A percentile compares a stretch with the other conserved stretches of the same genome.
phyloP scores from a whole-genome alignment of 169 alveolate species.

The Eimeria necatrix region DNA sequence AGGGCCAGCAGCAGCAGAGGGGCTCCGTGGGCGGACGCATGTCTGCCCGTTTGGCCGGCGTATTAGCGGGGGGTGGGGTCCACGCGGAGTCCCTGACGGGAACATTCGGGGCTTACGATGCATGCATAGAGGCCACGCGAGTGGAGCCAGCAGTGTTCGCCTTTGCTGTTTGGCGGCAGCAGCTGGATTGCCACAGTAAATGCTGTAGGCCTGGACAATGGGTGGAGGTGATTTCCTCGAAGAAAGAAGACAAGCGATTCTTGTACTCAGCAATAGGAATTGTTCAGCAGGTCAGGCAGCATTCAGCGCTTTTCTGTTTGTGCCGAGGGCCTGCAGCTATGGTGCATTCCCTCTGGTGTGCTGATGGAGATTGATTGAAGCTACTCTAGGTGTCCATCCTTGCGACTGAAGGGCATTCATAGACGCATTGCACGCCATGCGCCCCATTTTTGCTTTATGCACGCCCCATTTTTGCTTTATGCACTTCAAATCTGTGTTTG shows the following conservation, averaged over 20 bases:
- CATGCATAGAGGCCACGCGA: constrained; percentile 25
- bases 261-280: constrained; percentile 5
- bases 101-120: constrained; percentile 35
- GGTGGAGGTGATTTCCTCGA: neutral
- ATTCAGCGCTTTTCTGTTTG: neutral
- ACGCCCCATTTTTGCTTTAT: no score
- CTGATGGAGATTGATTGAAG: neutral
- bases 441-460: no score
- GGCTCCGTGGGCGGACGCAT: neutral
- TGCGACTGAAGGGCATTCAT: no score
- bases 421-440: no score
- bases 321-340: neutral
- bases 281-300: constrained; percentile 18
- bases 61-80: neutral
- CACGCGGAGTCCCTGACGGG: neutral
- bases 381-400: neutral
- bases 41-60: constrained; percentile 18
- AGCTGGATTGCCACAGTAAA: neutral
- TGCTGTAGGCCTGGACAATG: constrained; percentile 1
- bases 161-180: constrained; percentile 28
- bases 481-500: neutral
- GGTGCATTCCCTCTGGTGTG: neutral
- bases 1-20: neutral
- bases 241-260: constrained; percentile 14
- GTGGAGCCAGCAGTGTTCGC: constrained; percentile 40